A percentile compares a stretch with the other conserved stretches of the same genome.
phyloP scores from a whole-genome alignment of 2,329 filamentous ascomycete species.

The Chrysoporthe deuterocubensis region DNA sequence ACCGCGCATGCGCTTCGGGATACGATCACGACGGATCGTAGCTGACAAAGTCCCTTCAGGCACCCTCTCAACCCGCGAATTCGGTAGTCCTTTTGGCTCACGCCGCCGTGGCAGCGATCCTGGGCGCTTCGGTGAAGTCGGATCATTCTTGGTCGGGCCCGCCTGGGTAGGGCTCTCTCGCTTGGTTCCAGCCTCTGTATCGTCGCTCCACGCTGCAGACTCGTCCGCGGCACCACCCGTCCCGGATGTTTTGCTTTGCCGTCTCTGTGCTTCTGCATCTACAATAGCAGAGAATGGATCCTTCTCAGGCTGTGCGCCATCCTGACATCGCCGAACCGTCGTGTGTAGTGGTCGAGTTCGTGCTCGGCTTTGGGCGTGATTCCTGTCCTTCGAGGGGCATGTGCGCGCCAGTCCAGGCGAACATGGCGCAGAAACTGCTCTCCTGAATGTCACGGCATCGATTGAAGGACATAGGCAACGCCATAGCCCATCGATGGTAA shows the following conservation, averaged over 20 bases:
- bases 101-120: too few relatives aligned
- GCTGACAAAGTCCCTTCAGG: background rate
- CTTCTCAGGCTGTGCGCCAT: background rate
- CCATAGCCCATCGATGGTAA: constrained; percentile 64
- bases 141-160: background rate
- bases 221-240: background rate
- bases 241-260: background rate
- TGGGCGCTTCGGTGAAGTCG: background rate
- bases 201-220: too few relatives aligned
- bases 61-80: background rate
- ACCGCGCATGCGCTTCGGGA: background rate
- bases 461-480: constrained; percentile 65
- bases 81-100: background rate
- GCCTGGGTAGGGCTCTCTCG: background rate
- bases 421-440: constrained; percentile 32
- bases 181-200: background rate
- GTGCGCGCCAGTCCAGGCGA: constrained; percentile 28
- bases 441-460: constrained; percentile 45
- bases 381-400: constrained; percentile 5
- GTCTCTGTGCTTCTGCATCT: background rate
- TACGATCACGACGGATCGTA: background rate
- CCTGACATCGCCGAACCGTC: constrained; percentile 1
- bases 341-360: constrained; percentile 14
- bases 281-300: background rate
- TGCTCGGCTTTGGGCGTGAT: background rate